Evolutionary conservation across 345 rosid genomes (phyloP).

Genomic region (Bruguiera parviflora): DNA sequence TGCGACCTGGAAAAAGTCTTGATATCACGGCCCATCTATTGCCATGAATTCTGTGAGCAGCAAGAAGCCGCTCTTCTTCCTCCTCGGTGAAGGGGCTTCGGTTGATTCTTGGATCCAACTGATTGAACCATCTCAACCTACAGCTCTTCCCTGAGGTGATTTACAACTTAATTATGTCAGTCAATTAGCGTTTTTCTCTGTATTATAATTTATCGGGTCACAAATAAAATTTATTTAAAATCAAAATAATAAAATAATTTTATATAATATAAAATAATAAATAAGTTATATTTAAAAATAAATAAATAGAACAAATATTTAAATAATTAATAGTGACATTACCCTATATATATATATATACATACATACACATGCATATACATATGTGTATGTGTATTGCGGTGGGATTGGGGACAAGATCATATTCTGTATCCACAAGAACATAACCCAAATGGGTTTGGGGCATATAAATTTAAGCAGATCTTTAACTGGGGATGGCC

Average conservation of each 20-base stretch:
- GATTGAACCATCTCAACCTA: constrained; percentile 96
- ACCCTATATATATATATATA: neutral
- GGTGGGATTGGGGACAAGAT: too few species aligned
- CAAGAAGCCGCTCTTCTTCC: constrained; percentile 82
- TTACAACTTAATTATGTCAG: neutral
- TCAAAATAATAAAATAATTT: too few species aligned
- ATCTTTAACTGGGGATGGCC: too few species aligned
- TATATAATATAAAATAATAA: too few species aligned
- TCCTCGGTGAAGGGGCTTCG: constrained; percentile 84
- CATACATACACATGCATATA: neutral
- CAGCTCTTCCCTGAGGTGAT: constrained; percentile 70
- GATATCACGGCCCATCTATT: constrained; percentile 90
- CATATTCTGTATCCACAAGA: too few species aligned
- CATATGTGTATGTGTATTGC: neutral
- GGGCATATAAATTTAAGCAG: too few species aligned
- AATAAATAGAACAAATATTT: too few species aligned
- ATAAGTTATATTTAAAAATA: too few species aligned
- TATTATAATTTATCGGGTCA: too few species aligned
- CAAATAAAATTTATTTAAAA: too few species aligned
- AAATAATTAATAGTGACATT: neutral
- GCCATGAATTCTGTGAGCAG: constrained; percentile 80
- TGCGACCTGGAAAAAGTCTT: constrained; percentile 78
- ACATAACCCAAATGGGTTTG: too few species aligned
- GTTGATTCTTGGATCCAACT: constrained; percentile 86
- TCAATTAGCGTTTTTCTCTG: too few species aligned